Percentiles rank a stretch among this genome's conserved stretches.
phyloP scores from a whole-genome alignment of 306 rosid species.

The Hippophae rhamnoides region DNA sequence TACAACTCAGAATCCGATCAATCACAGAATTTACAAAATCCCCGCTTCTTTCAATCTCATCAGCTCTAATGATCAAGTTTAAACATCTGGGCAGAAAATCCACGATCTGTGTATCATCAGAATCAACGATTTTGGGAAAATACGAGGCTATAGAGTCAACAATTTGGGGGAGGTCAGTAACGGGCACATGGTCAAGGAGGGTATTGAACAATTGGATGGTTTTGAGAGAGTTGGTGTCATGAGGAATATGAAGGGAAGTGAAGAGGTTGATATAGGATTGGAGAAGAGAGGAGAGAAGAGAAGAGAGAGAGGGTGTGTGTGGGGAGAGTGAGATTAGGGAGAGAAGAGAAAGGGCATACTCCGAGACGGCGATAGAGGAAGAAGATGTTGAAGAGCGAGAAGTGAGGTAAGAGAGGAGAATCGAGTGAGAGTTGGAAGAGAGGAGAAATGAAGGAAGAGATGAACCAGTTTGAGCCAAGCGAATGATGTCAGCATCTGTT shows the following conservation, averaged over 20 bases:
- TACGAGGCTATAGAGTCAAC: slow-evolving; percentile 17
- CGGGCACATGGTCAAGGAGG: slow-evolving; percentile 16
- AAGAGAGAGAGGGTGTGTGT: slow-evolving; percentile 20
- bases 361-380: slow-evolving; percentile 24
- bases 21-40: slow-evolving; percentile 6
- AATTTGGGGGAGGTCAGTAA: slow-evolving; percentile 2
- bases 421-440: slow-evolving; percentile 18
- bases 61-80: slow-evolving; percentile 5
- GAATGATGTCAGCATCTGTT: slow-evolving; percentile 23
- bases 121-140: slow-evolving; percentile 18
- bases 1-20: slow-evolving; percentile 17
- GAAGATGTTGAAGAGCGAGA: slow-evolving; percentile 22
- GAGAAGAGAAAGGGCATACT: slow-evolving; percentile 29
- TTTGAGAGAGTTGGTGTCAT: slow-evolving; percentile 28
- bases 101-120: slow-evolving; percentile 27
- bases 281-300: slow-evolving; percentile 30
- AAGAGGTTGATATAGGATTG: slow-evolving; percentile 23
- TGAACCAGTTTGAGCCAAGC: slow-evolving; percentile 22
- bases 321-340: slow-evolving; percentile 29
- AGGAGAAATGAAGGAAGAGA: slow-evolving; percentile 26
- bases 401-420: slow-evolving; percentile 25
- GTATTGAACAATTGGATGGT: slow-evolving; percentile 24
- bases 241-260: slow-evolving; percentile 21
- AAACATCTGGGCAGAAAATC: slow-evolving; percentile 29
- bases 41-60: slow-evolving; percentile 4